These are phyloP conservation scores for Aspergillus hiratsukae DNA, from an alignment of 2,329 filamentous ascomycete species.

Conservation along the genomic window DNA sequence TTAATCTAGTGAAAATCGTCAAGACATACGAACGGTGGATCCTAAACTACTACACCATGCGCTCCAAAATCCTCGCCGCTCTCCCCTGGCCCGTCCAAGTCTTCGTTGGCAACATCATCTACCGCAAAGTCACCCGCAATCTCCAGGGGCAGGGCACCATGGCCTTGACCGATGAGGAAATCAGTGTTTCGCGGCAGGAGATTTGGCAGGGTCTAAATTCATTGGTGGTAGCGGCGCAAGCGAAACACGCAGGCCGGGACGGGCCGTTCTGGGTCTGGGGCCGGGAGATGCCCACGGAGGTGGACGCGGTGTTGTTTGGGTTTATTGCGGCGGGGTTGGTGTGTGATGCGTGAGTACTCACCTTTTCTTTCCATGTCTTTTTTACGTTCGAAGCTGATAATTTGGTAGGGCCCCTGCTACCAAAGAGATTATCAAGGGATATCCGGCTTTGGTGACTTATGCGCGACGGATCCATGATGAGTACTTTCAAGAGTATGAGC, in stretches of 20 bases:
- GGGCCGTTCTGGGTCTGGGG: constrained; percentile 57
- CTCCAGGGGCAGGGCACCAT: constrained; percentile 55
- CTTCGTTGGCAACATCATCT: constrained; percentile 49
- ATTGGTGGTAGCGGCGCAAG: constrained; percentile 37
- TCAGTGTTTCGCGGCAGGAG: constrained; percentile 43
- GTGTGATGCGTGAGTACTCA: constrained; percentile 48
- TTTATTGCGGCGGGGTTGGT: constrained; percentile 53
- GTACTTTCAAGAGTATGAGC: constrained; percentile 57
- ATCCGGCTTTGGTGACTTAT: constrained; percentile 53
- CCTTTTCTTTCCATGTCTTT: background rate
- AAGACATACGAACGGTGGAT: constrained; percentile 54
- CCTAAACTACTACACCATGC: constrained; percentile 57
- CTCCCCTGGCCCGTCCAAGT: constrained; percentile 52
- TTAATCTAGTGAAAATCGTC: background rate
- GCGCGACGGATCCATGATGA: constrained; percentile 51
- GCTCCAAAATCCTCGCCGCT: constrained; percentile 45
- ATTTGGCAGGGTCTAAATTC: constrained; percentile 52
- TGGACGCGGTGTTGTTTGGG: constrained; percentile 54
- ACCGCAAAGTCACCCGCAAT: constrained; percentile 41
- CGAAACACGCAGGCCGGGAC: constrained; percentile 20
- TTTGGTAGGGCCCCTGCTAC: constrained; percentile 49
- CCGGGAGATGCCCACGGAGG: constrained; percentile 51
- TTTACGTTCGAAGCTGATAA: too few relatives aligned
- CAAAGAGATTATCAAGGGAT: constrained; percentile 41
- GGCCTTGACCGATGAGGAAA: constrained; percentile 50